These are phyloP conservation scores for Moesziomyces globuligerus DNA, from an alignment of 1,284 basidiomycete genomes.

Conservation along the genomic window DNA sequence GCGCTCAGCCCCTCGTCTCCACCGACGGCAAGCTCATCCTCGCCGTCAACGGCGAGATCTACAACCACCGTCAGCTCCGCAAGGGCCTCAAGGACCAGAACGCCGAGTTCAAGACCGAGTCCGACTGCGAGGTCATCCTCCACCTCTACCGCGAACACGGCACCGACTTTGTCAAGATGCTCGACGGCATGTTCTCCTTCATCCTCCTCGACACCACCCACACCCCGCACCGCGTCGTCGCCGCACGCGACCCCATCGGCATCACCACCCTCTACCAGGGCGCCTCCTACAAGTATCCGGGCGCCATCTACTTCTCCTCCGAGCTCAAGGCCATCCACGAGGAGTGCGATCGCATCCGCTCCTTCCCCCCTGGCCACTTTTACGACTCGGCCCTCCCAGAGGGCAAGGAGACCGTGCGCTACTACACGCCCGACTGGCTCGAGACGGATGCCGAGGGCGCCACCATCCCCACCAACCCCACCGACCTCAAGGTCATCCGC, in stretches of 20 bases:
- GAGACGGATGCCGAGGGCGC: constrained; percentile 71
- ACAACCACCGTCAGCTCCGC: constrained; percentile 91
- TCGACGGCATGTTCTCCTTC: constrained; percentile 99
- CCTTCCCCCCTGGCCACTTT: constrained; percentile 97
- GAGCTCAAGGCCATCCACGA: constrained; percentile 93
- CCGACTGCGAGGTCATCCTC: constrained; percentile 97
- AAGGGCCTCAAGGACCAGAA: constrained; percentile 73
- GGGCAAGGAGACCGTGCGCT: constrained; percentile 66
- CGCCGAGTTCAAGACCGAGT: constrained; percentile 94
- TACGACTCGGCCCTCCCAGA: constrained; percentile 64
- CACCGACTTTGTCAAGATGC: constrained; percentile 69
- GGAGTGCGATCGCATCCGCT: constrained; percentile 92
- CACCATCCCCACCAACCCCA: constrained; percentile 74
- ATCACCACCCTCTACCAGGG: constrained; percentile 99
- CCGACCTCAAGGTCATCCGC: constrained; percentile 74
- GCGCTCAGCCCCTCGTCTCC: constrained; percentile 92
- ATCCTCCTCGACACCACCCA: constrained; percentile 93
- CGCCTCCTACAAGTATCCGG: constrained; percentile 84
- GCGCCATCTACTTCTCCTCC: constrained; percentile 89
- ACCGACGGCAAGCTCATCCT: constrained; percentile 86
- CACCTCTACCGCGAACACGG: constrained; percentile 68
- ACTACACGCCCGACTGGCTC: constrained; percentile 68
- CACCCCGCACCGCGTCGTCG: constrained; percentile 87
- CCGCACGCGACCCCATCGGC: constrained; percentile 95
- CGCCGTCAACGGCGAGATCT: constrained; percentile 98